Percentiles rank a stretch among this genome's conserved stretches.
Conservation (phyloP, 2,329 filamentous ascomycete genomes). For the Phaeosphaeriaceae sp. region DNA sequence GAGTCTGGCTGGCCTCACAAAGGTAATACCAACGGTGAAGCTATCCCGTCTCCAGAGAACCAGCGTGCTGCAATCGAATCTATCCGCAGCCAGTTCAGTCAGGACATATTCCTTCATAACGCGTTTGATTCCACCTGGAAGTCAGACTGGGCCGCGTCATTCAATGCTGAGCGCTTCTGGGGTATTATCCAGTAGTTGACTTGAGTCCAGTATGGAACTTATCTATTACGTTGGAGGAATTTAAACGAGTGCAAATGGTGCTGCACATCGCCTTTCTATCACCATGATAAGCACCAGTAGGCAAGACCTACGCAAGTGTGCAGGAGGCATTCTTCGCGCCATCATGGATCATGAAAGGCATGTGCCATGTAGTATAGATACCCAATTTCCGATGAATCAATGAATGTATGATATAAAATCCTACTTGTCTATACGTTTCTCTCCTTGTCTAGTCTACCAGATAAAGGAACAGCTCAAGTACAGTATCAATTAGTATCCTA, state of each 20-base stretch:
- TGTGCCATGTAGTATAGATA: constrained; percentile 42
- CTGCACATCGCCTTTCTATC: constrained; percentile 18
- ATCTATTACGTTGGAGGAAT: constrained; percentile 1
- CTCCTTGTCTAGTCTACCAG: not conserved
- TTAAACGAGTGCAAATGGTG: constrained; percentile 12
- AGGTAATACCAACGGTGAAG: constrained; percentile 68
- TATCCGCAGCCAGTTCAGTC: constrained; percentile 65
- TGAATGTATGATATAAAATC: not conserved
- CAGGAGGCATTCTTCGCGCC: constrained; percentile 30
- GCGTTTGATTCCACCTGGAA: constrained; percentile 86
- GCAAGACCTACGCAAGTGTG: constrained; percentile 18
- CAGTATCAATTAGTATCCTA: constrained; percentile 26
- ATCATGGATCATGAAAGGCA: constrained; percentile 30
- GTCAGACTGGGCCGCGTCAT: constrained; percentile 64
- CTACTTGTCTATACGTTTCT: not conserved
- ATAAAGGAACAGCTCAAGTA: not conserved
- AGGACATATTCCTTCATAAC: constrained; percentile 74
- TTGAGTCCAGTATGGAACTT: not conserved
- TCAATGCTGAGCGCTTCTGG: constrained; percentile 79
- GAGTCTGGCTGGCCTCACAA: constrained; percentile 85
- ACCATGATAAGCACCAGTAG: constrained; percentile 19
- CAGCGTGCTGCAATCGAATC: constrained; percentile 71
- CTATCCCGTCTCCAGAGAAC: constrained; percentile 71
- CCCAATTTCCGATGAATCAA: constrained; percentile 26
- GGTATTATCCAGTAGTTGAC: constrained; percentile 52